Evolutionary conservation across 805 yeast genomes (phyloP).

Genomic region (Ogataea neopini): DNA sequence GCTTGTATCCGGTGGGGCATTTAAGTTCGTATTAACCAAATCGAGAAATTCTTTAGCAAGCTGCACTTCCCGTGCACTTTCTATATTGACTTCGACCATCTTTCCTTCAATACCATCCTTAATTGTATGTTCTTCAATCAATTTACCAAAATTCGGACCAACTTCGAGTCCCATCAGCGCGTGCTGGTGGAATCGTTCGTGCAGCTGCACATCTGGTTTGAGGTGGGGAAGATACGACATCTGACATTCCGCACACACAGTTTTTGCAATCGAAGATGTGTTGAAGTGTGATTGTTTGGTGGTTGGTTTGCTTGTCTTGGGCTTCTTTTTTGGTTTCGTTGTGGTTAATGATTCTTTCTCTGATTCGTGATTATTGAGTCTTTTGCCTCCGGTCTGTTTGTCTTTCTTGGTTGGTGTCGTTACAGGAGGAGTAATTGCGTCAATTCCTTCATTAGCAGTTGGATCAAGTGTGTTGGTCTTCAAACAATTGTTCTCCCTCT

Average conservation of each 20-base stretch:
- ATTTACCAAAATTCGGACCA: slow-evolving; percentile 11
- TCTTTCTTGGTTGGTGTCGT: slow-evolving; percentile 14
- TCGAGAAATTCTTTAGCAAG: slow-evolving; percentile 44
- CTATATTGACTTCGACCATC: slow-evolving; percentile 39
- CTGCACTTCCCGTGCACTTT: slow-evolving; percentile 33
- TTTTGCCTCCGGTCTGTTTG: neutral
- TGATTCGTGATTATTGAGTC: neutral
- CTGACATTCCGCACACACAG: slow-evolving; percentile 49
- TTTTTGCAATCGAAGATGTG: slow-evolving; percentile 15
- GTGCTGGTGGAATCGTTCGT: slow-evolving; percentile 50
- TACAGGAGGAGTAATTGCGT: slow-evolving; percentile 14
- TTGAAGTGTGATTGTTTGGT: slow-evolving; percentile 24
- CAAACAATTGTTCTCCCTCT: neutral
- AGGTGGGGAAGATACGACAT: slow-evolving; percentile 51
- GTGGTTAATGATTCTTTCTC: neutral
- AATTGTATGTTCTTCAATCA: slow-evolving; percentile 9
- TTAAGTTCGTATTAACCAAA: slow-evolving; percentile 59
- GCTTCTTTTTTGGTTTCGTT: neutral
- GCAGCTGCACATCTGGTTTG: slow-evolving; percentile 45
- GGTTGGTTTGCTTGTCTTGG: neutral
- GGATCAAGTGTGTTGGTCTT: neutral
- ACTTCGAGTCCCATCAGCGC: slow-evolving; percentile 35
- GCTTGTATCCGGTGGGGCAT: slow-evolving; percentile 47
- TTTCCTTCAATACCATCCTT: slow-evolving; percentile 11
- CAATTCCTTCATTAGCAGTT: neutral